Percentiles rank a stretch among this genome's conserved stretches.
Conservation (phyloP, 768 basidiomycete genomes). For the Termitomyces sp. region DNA sequence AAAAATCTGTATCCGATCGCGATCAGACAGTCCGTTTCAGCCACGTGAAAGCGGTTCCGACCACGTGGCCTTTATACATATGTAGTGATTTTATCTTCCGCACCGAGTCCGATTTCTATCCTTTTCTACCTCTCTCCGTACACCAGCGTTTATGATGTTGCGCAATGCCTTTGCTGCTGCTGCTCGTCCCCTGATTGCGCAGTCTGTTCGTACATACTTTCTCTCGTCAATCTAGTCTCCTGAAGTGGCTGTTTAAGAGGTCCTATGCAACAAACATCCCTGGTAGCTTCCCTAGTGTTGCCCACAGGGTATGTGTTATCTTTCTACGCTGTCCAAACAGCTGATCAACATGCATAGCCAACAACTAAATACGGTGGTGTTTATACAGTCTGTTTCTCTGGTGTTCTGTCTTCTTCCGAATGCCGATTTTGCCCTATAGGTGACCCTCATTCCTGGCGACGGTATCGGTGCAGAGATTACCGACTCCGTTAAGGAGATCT, state of each 20-base stretch:
- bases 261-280: constrained; percentile 66
- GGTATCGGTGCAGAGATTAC: constrained; percentile 97
- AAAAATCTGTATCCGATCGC: background rate
- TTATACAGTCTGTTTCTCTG: constrained; percentile 61
- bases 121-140: constrained; percentile 16
- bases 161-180: constrained; percentile 56
- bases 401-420: constrained; percentile 4
- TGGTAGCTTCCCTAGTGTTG: constrained; percentile 71
- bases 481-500: constrained; percentile 98
- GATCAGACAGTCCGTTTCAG: background rate
- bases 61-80: constrained; percentile 8
- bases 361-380: constrained; percentile 91
- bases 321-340: constrained; percentile 10
- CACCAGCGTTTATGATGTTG: constrained; percentile 46
- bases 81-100: constrained; percentile 8
- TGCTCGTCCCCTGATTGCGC: constrained; percentile 45
- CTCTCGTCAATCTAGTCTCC: background rate
- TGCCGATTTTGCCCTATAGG: constrained; percentile 41
- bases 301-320: constrained; percentile 51
- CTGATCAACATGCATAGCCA: constrained; percentile 37
- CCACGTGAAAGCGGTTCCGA: constrained; percentile 11
- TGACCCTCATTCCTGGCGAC: constrained; percentile 96
- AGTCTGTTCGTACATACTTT: constrained; percentile 37
- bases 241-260: constrained; percentile 34
- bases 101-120: constrained; percentile 23